Conservation (phyloP, 306 rosid species). For the Prunus armeniaca region DNA sequence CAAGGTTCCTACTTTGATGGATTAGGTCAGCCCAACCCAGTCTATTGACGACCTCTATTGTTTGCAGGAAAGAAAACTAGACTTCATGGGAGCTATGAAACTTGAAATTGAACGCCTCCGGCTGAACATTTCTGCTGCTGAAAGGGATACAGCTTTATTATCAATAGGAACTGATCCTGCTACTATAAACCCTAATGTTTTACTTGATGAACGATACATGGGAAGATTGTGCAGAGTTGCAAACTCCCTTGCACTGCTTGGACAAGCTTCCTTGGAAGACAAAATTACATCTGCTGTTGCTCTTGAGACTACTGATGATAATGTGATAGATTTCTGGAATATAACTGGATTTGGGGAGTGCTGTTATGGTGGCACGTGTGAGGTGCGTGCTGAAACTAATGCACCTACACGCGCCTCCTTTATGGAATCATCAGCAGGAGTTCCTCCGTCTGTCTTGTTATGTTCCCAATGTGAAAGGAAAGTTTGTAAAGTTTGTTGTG, state of each 20-base stretch:
- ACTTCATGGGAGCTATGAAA: slow-evolving; percentile 79
- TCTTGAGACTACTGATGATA: slow-evolving; percentile 62
- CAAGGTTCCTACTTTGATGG: neutral
- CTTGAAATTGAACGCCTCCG: slow-evolving; percentile 94
- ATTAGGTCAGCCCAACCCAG: neutral
- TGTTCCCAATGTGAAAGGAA: slow-evolving; percentile 88
- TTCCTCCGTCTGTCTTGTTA: slow-evolving; percentile 46
- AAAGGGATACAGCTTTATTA: slow-evolving; percentile 84
- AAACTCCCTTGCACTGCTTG: slow-evolving; percentile 77
- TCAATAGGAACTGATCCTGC: slow-evolving; percentile 89
- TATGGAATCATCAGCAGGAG: slow-evolving; percentile 34
- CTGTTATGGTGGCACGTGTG: slow-evolving; percentile 78
- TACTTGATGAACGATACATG: slow-evolving; percentile 65
- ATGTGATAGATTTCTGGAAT: slow-evolving; percentile 88
- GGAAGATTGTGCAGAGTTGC: slow-evolving; percentile 80
- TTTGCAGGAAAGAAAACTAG: slow-evolving; percentile 62
- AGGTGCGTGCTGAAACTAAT: slow-evolving; percentile 72
- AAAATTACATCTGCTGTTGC: slow-evolving; percentile 77
- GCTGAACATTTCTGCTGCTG: slow-evolving; percentile 93
- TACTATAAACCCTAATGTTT: slow-evolving; percentile 71
- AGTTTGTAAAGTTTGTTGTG: slow-evolving; percentile 91
- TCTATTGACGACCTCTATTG: neutral
- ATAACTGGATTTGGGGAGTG: slow-evolving; percentile 60
- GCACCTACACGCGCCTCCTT: slow-evolving; percentile 30
- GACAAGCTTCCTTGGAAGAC: slow-evolving; percentile 85